phyloP scores from a whole-genome alignment of 23 red algal species.

The Gracilaria domingensis region DNA sequence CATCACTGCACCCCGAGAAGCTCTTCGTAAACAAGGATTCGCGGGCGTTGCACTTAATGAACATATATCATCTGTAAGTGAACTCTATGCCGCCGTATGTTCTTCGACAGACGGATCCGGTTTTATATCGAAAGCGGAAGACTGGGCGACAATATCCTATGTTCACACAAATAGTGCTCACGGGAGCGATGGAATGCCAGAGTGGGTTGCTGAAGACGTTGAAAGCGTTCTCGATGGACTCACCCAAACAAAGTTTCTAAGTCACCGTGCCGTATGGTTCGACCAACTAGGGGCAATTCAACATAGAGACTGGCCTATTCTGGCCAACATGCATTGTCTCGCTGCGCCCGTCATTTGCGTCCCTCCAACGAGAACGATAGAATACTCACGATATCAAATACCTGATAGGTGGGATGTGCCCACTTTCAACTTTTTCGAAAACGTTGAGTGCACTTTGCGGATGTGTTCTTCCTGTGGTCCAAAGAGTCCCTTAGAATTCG shows the following conservation, averaged over 20 bases:
- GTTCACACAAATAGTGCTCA: constrained; percentile 53
- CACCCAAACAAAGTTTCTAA: constrained; percentile 12
- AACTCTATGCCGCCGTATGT: constrained; percentile 16
- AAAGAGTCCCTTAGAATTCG: constrained; percentile 44
- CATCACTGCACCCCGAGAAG: constrained; percentile 6
- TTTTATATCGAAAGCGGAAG: constrained; percentile 32
- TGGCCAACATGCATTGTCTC: constrained; percentile 52
- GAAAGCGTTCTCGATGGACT: constrained; percentile 60
- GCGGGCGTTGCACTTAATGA: constrained; percentile 17
- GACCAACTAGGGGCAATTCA: constrained; percentile 38
- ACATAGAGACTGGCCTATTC: constrained; percentile 43
- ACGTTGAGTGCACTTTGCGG: constrained; percentile 37
- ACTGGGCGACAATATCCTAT: constrained; percentile 63
- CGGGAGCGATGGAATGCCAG: constrained; percentile 55
- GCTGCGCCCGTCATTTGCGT: constrained; percentile 61
- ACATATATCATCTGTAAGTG: neutral
- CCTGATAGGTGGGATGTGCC: constrained; percentile 37
- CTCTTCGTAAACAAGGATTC: constrained; percentile 13
- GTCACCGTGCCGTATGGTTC: constrained; percentile 52
- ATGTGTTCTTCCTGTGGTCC: constrained; percentile 40
- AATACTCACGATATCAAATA: constrained; percentile 68
- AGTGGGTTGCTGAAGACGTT: constrained; percentile 60
- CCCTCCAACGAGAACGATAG: constrained; percentile 60
- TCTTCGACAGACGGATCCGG: constrained; percentile 12
- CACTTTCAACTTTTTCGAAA: constrained; percentile 54